Evolutionary conservation across 345 rosid genomes (phyloP), one percentile per base, ranked within the genome.

Genomic region (Linum usitatissimum): DNA sequence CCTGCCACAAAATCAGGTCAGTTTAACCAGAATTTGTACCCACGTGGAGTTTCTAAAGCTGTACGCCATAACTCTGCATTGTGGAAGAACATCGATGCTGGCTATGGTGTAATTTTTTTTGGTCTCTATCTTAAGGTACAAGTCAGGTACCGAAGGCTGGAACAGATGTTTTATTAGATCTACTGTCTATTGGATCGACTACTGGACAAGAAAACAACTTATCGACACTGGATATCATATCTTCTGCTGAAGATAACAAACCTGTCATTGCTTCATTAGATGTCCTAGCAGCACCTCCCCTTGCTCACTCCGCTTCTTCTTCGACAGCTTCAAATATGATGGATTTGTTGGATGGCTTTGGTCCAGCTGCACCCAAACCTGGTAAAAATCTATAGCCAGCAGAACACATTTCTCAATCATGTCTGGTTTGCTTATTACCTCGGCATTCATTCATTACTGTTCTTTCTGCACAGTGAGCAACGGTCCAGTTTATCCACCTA

Each of bases 311-410:
- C 64, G 57, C 78, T 53, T 75, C 87, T 55, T 64, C 71, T 36
- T 23, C 28, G 28, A 79, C 76, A 70, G 71, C 82, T 78, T 61
- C 85, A 72, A 57, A 83, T 38, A 68, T 82, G 78, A 71, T 90
- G 75, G 96, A 90, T 81, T 82, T 90, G 73, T 78, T 93, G 91
- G 96, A 84, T 73, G 92, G 88, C 68, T 84, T 93, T 75, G 74
- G 69, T 30, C 78, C 91, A 34, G 75, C 68, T 77, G 81, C 87
- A 67, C 76, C 79, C 31, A 81, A 70, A 56, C 77, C 71, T 67
- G 96, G 99, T 93, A 82, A 71, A 72, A 18, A 10, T 10, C 38
- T 45, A 14, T 45, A 45, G 51, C 17, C 51, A 13, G 4, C 51
- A 3, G 5, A 45, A 21, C 61, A 58, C 60, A 23, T 60, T 57